Evolutionary conservation across 164 flowering plant genomes (phyloP), one percentile per base, ranked within the genome.

Genomic region (Vitis riparia): DNA sequence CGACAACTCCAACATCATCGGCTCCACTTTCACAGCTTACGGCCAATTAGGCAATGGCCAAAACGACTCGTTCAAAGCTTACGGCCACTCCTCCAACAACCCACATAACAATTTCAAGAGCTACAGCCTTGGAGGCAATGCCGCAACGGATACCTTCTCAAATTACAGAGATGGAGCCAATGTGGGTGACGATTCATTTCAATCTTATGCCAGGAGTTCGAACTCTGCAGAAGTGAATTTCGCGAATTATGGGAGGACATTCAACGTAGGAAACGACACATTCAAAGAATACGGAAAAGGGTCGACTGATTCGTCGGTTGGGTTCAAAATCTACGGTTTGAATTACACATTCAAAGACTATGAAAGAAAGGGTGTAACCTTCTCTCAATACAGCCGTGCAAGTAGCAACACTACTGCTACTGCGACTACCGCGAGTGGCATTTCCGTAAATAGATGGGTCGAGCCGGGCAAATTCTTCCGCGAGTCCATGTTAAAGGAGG

Each of bases 381-480:
- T 93, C 62, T 62, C 84, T 44, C 57, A 17, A 2, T 93, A 93
- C 69, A 71, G 69, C 1, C 81, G 80, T 10, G n/a, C 75, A 10
- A 73, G 61, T 29, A 37, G 44, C 73, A 2, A 9, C 66, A n/a
- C 10, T 47, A 19, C 3, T 15, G 1, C 0, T 9, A 16, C 44
- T 0, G 5, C 7, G 7, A 37, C 27, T 37, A 37, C 30, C 7
- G 37, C 12, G 13, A 66, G 66, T 78, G 87, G 77, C 70, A 83
- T 29, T 62, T 16, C 50, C 19, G 81, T 64, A 61, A 87, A 81
- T 63, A 79, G 75, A 56, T 82, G 88, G 87, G 86, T 87, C 0
- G 98, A 91, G 63, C 86, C 86, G 52, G 98, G 93, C 14, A 94
- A 83, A 62, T 94, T 94, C 81, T 94, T 94, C 71, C 74, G 97